A percentile compares a stretch with the other conserved stretches of the same genome.
Evolutionary conservation across 2,329 filamentous ascomycete genomes (phyloP).

Genomic region (Aspergillus fischeri): DNA sequence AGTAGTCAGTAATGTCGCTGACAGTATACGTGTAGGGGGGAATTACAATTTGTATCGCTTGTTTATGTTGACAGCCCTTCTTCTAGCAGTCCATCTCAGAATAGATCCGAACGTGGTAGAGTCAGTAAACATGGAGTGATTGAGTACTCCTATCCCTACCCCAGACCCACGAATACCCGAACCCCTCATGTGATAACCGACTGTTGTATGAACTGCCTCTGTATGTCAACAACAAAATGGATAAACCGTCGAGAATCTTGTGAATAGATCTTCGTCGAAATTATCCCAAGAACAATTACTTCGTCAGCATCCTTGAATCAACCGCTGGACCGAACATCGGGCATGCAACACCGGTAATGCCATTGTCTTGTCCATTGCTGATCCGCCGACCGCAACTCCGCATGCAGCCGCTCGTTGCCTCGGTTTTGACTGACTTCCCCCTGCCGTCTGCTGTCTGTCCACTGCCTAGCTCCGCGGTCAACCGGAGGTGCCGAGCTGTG

Average conservation of each 20-base stretch:
- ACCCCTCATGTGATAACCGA: constrained; percentile 2
- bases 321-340: background rate
- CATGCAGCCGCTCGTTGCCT: constrained; percentile 23
- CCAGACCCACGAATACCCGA: background rate
- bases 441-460: background rate
- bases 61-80: background rate
- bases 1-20: too few relatives aligned
- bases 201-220: background rate
- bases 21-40: background rate
- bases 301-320: background rate
- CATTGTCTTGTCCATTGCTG: too few relatives aligned
- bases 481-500: constrained; percentile 5
- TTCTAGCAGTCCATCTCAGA: background rate
- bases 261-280: background rate
- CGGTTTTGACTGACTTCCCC: constrained; percentile 1
- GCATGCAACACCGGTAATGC: background rate
- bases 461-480: constrained; percentile 13
- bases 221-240: background rate
- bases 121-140: too few relatives aligned
- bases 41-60: background rate
- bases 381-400: constrained; percentile 6
- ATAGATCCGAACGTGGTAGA: background rate
- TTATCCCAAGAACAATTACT: background rate
- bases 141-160: background rate
- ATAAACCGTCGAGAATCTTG: background rate